Evolutionary conservation across 2,329 filamentous ascomycete genomes (phyloP).

Genomic region (Curvularia spicifera): DNA sequence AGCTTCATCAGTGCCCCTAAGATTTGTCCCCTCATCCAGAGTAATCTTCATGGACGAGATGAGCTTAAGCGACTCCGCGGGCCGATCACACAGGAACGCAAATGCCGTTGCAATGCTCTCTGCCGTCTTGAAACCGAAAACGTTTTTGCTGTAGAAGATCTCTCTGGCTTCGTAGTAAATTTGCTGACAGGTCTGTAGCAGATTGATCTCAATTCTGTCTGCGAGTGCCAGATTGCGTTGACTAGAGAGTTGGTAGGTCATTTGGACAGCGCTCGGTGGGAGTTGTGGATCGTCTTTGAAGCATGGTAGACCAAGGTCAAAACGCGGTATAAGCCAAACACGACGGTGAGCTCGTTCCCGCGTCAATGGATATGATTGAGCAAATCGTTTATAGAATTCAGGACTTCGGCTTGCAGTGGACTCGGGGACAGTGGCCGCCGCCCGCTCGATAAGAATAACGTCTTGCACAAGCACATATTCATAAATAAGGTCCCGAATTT

Average conservation of each 20-base stretch:
- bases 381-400: conserved; percentile 12
- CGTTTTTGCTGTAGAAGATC: conserved; percentile 33
- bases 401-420: conserved; percentile 8
- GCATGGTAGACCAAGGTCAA: conserved; percentile 24
- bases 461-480: conserved; percentile 25
- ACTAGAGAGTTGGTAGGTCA: conserved; percentile 31
- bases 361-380: conserved; percentile 17
- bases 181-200: conserved; percentile 30
- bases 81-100: conserved; percentile 31
- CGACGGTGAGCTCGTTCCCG: conserved; percentile 16
- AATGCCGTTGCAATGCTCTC: conserved; percentile 34
- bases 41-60: conserved; percentile 27
- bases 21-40: conserved; percentile 29
- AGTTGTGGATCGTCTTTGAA: conserved; percentile 7
- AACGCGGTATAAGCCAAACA: conserved; percentile 26
- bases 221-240: background rate
- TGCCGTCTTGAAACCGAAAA: conserved; percentile 30
- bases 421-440: conserved; percentile 10
- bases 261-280: conserved; percentile 19
- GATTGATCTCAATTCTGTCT: conserved; percentile 12
- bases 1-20: conserved; percentile 20
- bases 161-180: conserved; percentile 30
- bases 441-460: conserved; percentile 25
- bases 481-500: conserved; percentile 32
- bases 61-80: conserved; percentile 18